A percentile compares a stretch with the other conserved stretches of the same genome.
phyloP scores from a whole-genome alignment of 2,329 filamentous ascomycete species.

The Ascochyta pisi region DNA sequence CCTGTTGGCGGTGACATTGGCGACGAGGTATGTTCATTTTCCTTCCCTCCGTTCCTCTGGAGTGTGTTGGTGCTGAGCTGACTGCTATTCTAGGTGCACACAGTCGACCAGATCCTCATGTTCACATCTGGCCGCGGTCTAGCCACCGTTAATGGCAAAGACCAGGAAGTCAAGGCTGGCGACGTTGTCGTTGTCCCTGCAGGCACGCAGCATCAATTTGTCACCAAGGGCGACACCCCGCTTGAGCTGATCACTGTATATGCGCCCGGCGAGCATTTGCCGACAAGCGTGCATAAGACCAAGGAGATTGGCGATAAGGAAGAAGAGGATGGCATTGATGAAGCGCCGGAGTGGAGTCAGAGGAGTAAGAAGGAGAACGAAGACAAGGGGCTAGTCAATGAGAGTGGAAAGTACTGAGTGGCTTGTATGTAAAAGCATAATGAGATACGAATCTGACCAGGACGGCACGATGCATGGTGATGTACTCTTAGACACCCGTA shows the following conservation, averaged over 20 bases:
- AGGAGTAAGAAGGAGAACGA: conserved; percentile 66
- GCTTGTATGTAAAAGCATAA: background rate
- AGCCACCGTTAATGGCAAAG: conserved; percentile 65
- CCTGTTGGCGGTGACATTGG: conserved; percentile 70
- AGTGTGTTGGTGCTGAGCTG: background rate
- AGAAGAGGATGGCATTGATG: conserved; percentile 67
- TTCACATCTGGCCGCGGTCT: conserved; percentile 67
- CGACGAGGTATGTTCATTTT: conserved; percentile 60
- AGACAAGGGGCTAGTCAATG: conserved; percentile 61
- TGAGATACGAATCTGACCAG: background rate
- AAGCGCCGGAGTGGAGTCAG: conserved; percentile 65
- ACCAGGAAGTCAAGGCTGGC: conserved; percentile 63
- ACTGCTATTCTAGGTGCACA: conserved; percentile 52
- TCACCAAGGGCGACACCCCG: conserved; percentile 66
- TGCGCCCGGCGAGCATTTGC: conserved; percentile 67
- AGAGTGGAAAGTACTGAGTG: conserved; percentile 40
- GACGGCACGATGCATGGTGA: too few relatives aligned
- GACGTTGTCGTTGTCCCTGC: conserved; percentile 69
- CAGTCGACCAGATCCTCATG: conserved; percentile 69
- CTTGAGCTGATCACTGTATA: conserved; percentile 70
- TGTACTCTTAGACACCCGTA: too few relatives aligned
- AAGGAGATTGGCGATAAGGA: conserved; percentile 69
- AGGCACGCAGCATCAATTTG: conserved; percentile 70
- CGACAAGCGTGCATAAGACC: conserved; percentile 65
- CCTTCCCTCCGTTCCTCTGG: background rate